Evolutionary conservation across 305 asterid genomes (phyloP).

Genomic region (Solanum hybrid): DNA sequence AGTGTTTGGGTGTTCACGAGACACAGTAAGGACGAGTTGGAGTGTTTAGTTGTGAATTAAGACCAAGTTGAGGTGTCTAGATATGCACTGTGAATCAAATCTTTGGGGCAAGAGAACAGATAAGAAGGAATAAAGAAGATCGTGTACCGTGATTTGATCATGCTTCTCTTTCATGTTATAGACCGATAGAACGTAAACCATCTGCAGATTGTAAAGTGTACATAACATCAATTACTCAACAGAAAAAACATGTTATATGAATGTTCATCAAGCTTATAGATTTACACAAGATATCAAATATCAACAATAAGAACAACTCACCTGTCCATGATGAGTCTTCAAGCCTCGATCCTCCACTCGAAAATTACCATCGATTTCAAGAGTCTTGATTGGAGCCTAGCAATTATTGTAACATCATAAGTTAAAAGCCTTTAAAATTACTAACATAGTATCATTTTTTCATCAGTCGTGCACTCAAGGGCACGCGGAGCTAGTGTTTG

Average conservation of each 20-base stretch:
- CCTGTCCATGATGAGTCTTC: constrained; percentile 98
- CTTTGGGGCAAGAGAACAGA: neutral
- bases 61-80: neutral
- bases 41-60: neutral
- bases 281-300: neutral
- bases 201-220: constrained; percentile 33
- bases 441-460: neutral
- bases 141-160: constrained; percentile 62
- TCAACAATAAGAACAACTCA: constrained; percentile 25
- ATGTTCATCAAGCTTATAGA: neutral
- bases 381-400: constrained; percentile 83
- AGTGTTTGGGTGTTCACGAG: neutral
- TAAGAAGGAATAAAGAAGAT: neutral
- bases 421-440: neutral
- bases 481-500: neutral
- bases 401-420: neutral
- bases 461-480: neutral
- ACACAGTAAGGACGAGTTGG: neutral
- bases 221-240: neutral
- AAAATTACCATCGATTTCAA: constrained; percentile 83
- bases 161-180: constrained; percentile 85
- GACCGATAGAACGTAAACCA: constrained; percentile 88
- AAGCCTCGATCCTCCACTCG: constrained; percentile 96
- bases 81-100: neutral
- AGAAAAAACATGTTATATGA: neutral